Base-by-base conservation (phyloP, 208 protist species). In the Angomonas desouzai region DNA sequence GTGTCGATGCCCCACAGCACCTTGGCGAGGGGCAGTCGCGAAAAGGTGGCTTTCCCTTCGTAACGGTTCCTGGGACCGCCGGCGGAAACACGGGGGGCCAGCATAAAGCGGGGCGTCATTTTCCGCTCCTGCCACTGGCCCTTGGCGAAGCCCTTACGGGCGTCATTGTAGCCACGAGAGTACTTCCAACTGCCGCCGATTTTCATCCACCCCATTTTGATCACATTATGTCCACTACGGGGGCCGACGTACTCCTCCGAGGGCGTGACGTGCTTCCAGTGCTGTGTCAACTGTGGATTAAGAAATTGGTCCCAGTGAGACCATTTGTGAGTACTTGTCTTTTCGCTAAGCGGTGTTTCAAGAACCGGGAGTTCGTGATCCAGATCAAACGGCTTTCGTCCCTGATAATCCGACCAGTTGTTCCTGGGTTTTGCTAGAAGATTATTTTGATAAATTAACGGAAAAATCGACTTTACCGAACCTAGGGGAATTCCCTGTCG, bases 171-270 rank as follows among this genome's bases (percentile, higher is more conserved):
- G 47, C 77, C 76, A 22, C 86, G 79, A 7, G 85, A 64, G 65
- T 93, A 94, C 73, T 88, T 91, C 86, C 87, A 94, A 68, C 85
- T 93, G 13, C 86, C 84, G 33, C 91, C 91, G 36, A 94, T 92
- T 72, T 93, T 92, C 82, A 93, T 91, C 91, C 91, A 96, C 23
- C 91, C 91, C 80, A 96, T 87, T 53, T 84, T 89, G 62, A 88
- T 91, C 59, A 96, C 74, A 64, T 91, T 90, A 66, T 94, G 83
- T 0, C 91, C 91, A 55, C 74, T 83, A 33, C 91, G 87, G 6
- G 76, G 78, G 18, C 91, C 91, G 18, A 96, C 85, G 66, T 91
- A 96, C 66, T 96, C 85, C 22, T 83, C 81, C 10, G 85, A 83
- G 38, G 83, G 73, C 4, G 81, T 91, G 43, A 96, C 61, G 66